Evolutionary conservation across 306 rosid genomes (phyloP).

Genomic region (Aeschynomene evenia): DNA sequence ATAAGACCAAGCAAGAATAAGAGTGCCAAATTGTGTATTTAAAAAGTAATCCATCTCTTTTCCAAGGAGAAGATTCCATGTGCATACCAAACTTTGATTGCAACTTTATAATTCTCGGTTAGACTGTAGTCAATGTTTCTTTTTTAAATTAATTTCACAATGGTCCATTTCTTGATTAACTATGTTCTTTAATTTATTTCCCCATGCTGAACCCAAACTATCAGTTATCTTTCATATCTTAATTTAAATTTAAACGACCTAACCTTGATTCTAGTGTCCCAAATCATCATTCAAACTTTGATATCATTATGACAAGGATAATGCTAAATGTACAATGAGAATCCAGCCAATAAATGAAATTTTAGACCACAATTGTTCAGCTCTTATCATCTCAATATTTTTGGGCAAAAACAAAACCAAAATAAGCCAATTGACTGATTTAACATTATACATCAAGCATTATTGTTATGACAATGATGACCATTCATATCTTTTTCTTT

Average conservation of each 20-base stretch:
- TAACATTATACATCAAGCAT: too few relatives aligned
- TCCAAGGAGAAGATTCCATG: slow-evolving; percentile 19
- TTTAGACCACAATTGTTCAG: too few relatives aligned
- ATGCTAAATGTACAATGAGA: too few relatives aligned
- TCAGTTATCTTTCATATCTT: slow-evolving; percentile 22
- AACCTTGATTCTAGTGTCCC: slow-evolving; percentile 30
- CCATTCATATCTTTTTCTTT: not conserved
- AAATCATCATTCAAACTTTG: slow-evolving; percentile 14
- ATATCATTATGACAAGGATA: slow-evolving; percentile 23
- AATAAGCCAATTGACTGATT: too few relatives aligned
- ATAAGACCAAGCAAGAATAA: not conserved
- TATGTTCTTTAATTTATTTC: slow-evolving; percentile 5
- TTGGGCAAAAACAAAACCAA: too few relatives aligned
- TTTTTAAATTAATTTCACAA: slow-evolving; percentile 13
- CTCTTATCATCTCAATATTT: too few relatives aligned
- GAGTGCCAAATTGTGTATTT: slow-evolving; percentile 25
- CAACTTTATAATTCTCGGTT: slow-evolving; percentile 26
- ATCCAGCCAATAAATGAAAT: too few relatives aligned
- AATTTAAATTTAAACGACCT: slow-evolving; percentile 27
- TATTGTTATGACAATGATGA: slow-evolving; percentile 18
- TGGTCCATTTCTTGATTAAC: slow-evolving; percentile 32
- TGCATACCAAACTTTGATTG: slow-evolving; percentile 26
- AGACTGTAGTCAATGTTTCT: slow-evolving; percentile 15
- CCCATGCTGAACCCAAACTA: not conserved
- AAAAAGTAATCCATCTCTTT: slow-evolving; percentile 27